These are phyloP conservation scores for Astrocystis sublimbata DNA, from an alignment of 495 filamentous ascomycete species.

Conservation along the genomic window DNA sequence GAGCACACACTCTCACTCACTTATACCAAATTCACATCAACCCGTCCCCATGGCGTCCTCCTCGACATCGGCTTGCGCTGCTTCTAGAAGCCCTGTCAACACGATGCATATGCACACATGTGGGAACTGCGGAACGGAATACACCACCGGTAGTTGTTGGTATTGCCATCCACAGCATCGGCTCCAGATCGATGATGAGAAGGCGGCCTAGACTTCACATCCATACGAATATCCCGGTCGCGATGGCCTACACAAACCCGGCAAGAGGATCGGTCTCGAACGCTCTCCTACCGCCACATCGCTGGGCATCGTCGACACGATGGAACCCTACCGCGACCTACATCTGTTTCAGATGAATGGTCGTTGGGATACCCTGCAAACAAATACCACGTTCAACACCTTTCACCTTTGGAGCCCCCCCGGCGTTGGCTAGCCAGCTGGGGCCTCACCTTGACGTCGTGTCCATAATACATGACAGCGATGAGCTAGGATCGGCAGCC, in stretches of 20 bases:
- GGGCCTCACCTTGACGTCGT: slow-evolving; percentile 9
- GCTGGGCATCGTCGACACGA: slow-evolving; percentile 6
- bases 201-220: slow-evolving; percentile 8
- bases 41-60: slow-evolving; percentile 13
- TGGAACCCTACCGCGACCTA: slow-evolving; percentile 12
- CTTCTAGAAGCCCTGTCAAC: slow-evolving; percentile 18
- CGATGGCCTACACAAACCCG: slow-evolving; percentile 2
- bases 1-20: background rate
- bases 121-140: slow-evolving; percentile 38
- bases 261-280: slow-evolving; percentile 6
- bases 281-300: background rate
- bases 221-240: slow-evolving; percentile 5
- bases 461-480: slow-evolving; percentile 11
- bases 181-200: slow-evolving; percentile 14
- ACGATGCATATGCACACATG: slow-evolving; percentile 37
- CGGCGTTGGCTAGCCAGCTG: background rate
- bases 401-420: background rate
- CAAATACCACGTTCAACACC: slow-evolving; percentile 3
- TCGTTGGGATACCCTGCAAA: slow-evolving; percentile 8
- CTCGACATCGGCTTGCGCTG: slow-evolving; percentile 5
- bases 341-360: slow-evolving; percentile 10
- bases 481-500: slow-evolving; percentile 5
- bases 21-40: slow-evolving; percentile 16
- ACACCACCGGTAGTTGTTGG: slow-evolving; percentile 39
- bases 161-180: slow-evolving; percentile 37